Conservation (phyloP, 495 filamentous ascomycete genomes). For the Aspergillus funiculosus region DNA sequence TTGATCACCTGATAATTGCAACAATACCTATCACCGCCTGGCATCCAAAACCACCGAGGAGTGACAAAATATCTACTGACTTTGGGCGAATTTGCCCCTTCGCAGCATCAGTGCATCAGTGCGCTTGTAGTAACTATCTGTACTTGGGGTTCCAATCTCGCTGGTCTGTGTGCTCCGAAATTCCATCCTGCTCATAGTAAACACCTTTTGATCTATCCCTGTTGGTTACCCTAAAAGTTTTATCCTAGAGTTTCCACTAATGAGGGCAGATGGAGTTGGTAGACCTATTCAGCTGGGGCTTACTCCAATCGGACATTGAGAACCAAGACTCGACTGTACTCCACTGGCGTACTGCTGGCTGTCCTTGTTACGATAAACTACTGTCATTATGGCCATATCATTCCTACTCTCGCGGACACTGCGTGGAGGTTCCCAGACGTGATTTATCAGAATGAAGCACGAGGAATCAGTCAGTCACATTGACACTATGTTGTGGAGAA, state of each 20-base stretch:
- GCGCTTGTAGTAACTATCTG: conserved; percentile 11
- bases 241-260: conserved; percentile 1
- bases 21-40: conserved; percentile 1
- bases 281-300: not conserved
- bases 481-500: not conserved
- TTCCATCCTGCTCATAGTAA: conserved; percentile 4
- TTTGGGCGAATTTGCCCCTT: conserved; percentile 4
- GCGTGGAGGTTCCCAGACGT: not conserved
- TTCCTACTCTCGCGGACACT: conserved; percentile 3
- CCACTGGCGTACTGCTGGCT: too few species aligned
- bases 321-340: too few species aligned
- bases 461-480: not conserved
- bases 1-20: conserved; percentile 1
- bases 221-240: conserved; percentile 8
- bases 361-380: not conserved
- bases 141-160: conserved; percentile 11
- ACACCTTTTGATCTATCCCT: conserved; percentile 10
- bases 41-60: not conserved
- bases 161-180: conserved; percentile 8
- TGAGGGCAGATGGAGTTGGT: not conserved
- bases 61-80: conserved; percentile 4
- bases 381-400: not conserved
- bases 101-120: conserved; percentile 1
- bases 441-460: conserved; percentile 7
- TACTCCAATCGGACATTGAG: not conserved